Base-by-base conservation (phyloP, 2,329 filamentous ascomycete genomes). In the Claviceps capensis region DNA sequence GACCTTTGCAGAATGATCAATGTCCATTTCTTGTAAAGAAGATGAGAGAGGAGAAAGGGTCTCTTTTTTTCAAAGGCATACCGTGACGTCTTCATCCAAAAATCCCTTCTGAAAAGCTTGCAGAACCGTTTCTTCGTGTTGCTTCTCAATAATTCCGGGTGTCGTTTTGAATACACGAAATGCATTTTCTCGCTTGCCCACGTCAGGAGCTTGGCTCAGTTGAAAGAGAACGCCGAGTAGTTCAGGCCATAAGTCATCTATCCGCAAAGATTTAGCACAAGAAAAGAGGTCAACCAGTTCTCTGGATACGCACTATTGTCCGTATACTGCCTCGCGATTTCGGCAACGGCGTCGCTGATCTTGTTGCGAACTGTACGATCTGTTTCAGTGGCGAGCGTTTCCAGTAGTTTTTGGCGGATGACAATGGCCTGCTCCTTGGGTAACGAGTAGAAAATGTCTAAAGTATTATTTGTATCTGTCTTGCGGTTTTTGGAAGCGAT, bases 111-210 rank as follows among this genome's bases (percentile, higher is more conserved):
- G 82, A 66, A 98, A 98, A 14, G 93, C 90, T 57, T 81, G 79
- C 43, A 91, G 74, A 37, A 98, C 89, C n/a, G 86, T 82, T 57
- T 89, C 86, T 66, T 96, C 88, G 62, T 97, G 91, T 65, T 96
- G 88, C 69, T 85, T 91, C 71, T 96, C 89, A 61, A 98, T 97
- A 61, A 98, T 91, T 36, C 86, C 86, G 4, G 93, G 93, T 1
- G 91, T 97, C 1, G 90, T 91, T 45, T 90, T 85, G 67, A 98
- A 96, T 62, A 98, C 93, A 56, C 93, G 82, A 72, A 93, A 98
- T 17, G 93, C 88, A 47, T 85, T 88, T 71, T 97, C 93, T 56
- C 93, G 84, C 71, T 94, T 86, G 57, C 85, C 85, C 34, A 86
- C 71, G 56, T 96, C 87, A 50, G 79, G 74, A 22, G 88, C 90